Percentiles rank a stretch among this genome's conserved stretches.
Conservation (phyloP, 345 rosid genomes). For the Pistacia vera region DNA sequence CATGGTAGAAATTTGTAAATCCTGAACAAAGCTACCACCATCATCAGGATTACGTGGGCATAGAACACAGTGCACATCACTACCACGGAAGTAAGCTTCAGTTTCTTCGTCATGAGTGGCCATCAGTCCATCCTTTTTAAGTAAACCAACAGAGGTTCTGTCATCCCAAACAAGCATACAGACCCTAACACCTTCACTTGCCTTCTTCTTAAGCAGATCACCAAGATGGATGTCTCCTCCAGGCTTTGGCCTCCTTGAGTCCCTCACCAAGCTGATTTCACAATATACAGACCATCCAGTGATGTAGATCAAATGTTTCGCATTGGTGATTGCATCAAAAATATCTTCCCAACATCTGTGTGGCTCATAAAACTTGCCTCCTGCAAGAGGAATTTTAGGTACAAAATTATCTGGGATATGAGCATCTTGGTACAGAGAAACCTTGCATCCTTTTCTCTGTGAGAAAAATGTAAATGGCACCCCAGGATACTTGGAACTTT, state of each 20-base stretch:
- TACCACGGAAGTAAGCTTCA: constrained; percentile 54
- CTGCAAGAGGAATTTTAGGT: constrained; percentile 90
- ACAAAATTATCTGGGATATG: constrained; percentile 83
- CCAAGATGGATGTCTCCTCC: constrained; percentile 88
- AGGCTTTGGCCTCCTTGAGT: constrained; percentile 89
- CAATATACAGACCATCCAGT: constrained; percentile 99
- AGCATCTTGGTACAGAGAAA: constrained; percentile 93
- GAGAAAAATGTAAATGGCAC: constrained; percentile 91
- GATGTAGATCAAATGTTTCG: constrained; percentile 86
- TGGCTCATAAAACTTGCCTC: constrained; percentile 83
- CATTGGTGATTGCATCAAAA: constrained; percentile 85
- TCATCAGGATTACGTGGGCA: constrained; percentile 98
- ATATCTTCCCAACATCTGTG: constrained; percentile 96
- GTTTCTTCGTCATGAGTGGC: constrained; percentile 99
- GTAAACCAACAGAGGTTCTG: constrained; percentile 87
- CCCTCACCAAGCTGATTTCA: constrained; percentile 82
- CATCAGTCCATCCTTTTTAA: constrained; percentile 93
- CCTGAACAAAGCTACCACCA: constrained; percentile 94
- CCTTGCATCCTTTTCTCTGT: constrained; percentile 87
- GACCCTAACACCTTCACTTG: constrained; percentile 92
- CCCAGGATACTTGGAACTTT: constrained; percentile 78
- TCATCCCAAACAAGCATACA: constrained; percentile 97
- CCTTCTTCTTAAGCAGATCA: constrained; percentile 87
- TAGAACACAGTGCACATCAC: constrained; percentile 83
- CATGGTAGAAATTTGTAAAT: constrained; percentile 86